A percentile compares a stretch with the other conserved stretches of the same genome.
Conservation (phyloP, 1,139 yeast species). For the Pichia sp. region DNA sequence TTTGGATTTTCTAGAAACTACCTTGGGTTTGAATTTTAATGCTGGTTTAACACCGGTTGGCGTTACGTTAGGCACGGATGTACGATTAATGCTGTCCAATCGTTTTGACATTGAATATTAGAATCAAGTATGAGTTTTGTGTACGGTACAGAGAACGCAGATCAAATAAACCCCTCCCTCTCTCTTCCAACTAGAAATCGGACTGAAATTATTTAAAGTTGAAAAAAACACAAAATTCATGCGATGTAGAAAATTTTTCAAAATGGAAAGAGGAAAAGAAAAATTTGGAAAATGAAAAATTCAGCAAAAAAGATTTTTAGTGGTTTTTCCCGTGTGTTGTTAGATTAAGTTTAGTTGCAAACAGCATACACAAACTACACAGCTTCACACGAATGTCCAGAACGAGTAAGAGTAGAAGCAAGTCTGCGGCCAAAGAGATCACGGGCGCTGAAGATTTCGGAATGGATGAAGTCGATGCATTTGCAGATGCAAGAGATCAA, state of each 20-base stretch:
- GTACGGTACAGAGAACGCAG: neutral
- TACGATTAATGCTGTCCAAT: slow-evolving; percentile 35
- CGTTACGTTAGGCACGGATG: slow-evolving; percentile 14
- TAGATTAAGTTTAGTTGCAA: neutral
- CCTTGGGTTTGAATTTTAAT: slow-evolving; percentile 73
- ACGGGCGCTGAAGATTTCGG: slow-evolving; percentile 32
- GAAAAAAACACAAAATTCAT: no score
- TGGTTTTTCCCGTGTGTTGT: neutral
- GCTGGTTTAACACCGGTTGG: slow-evolving; percentile 34
- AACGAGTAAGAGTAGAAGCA: slow-evolving; percentile 16
- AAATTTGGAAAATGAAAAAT: no score
- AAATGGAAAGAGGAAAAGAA: no score
- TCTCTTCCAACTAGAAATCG: no score
- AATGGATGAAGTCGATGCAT: slow-evolving; percentile 65
- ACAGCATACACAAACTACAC: neutral
- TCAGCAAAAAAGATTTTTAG: no score
- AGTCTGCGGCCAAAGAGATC: slow-evolving; percentile 18
- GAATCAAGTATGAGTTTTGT: neutral
- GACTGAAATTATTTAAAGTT: no score
- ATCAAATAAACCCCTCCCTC: no score
- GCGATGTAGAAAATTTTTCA: no score
- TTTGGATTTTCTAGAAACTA: slow-evolving; percentile 71
- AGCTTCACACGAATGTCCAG: slow-evolving; percentile 4
- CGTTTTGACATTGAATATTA: slow-evolving; percentile 20
- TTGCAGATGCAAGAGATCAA: slow-evolving; percentile 61